phyloP scores from a whole-genome alignment of 768 basidiomycete species.

The Tulasnella calospora region DNA sequence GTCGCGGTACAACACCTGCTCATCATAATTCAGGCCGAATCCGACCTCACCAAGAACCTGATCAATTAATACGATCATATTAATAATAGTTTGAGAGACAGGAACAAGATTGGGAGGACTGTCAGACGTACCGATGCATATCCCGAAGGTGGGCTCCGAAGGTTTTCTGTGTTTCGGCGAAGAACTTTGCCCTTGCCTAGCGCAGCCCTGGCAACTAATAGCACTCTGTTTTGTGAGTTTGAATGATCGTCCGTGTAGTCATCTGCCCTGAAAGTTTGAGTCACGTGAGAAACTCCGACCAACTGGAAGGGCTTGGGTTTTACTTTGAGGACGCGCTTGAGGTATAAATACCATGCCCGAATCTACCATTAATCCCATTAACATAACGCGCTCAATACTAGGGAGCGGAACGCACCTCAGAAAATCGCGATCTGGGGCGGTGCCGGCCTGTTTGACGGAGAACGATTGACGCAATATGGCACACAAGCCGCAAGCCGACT shows the following conservation, averaged over 20 bases:
- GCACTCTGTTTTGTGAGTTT: not conserved
- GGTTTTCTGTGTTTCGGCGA: not conserved
- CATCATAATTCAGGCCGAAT: slow-evolving; percentile 6
- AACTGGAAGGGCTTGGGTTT: not conserved
- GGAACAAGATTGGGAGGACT: no score
- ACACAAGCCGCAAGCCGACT: not conserved
- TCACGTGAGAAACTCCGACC: not conserved
- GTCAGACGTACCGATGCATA: slow-evolving; percentile 2
- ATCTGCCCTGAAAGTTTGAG: not conserved
- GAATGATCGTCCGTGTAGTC: not conserved
- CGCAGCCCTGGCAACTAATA: not conserved
- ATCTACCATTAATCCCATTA: not conserved
- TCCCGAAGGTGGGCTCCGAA: not conserved
- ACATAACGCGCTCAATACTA: not conserved
- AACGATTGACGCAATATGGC: slow-evolving; percentile 6
- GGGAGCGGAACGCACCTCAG: not conserved
- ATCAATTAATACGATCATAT: not conserved
- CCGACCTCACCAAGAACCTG: slow-evolving; percentile 10
- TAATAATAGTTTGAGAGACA: not conserved
- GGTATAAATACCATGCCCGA: slow-evolving; percentile 14
- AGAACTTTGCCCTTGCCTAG: not conserved
- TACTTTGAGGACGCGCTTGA: slow-evolving; percentile 15
- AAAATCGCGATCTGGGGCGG: not conserved
- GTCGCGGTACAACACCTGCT: slow-evolving; percentile 5
- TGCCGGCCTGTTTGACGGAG: not conserved